phyloP scores from a whole-genome alignment of 1,139 yeast genomes.

The Blastobotrys niveus region DNA sequence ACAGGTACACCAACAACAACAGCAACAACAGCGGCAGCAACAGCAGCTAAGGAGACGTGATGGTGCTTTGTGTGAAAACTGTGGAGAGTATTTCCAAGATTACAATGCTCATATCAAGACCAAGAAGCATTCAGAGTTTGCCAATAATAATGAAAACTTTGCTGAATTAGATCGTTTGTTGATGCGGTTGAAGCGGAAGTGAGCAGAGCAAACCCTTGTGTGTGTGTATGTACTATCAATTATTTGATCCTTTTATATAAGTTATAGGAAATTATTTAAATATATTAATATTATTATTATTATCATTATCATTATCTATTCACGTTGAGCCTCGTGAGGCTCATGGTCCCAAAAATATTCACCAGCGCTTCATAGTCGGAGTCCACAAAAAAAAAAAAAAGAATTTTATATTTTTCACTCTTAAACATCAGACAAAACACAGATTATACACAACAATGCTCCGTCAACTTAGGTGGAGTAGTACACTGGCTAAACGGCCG shows the following conservation, averaged over 20 bases:
- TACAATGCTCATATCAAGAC: slow-evolving; percentile 71
- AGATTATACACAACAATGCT: background rate
- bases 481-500: slow-evolving; percentile 6
- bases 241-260: background rate
- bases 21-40: slow-evolving; percentile 4
- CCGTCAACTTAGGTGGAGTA: slow-evolving; percentile 5
- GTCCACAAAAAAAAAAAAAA: background rate
- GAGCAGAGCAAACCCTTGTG: background rate
- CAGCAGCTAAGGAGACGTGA: slow-evolving; percentile 11
- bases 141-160: slow-evolving; percentile 66
- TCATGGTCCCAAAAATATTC: background rate
- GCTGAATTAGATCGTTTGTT: slow-evolving; percentile 56
- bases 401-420: background rate
- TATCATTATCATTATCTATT: too few relatives aligned
- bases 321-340: too few relatives aligned
- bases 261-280: background rate
- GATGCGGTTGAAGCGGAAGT: slow-evolving; percentile 10
- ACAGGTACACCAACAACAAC: slow-evolving; percentile 3
- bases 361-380: too few relatives aligned
- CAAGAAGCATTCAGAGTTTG: slow-evolving; percentile 74
- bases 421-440: background rate
- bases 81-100: slow-evolving; percentile 77
- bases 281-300: background rate
- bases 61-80: slow-evolving; percentile 65
- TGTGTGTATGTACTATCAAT: background rate